A percentile compares a stretch with the other conserved stretches of the same genome.
These are phyloP conservation scores for Aspergillus spinulosporus DNA, from an alignment of 2,329 filamentous ascomycete species.

Conservation along the genomic window DNA sequence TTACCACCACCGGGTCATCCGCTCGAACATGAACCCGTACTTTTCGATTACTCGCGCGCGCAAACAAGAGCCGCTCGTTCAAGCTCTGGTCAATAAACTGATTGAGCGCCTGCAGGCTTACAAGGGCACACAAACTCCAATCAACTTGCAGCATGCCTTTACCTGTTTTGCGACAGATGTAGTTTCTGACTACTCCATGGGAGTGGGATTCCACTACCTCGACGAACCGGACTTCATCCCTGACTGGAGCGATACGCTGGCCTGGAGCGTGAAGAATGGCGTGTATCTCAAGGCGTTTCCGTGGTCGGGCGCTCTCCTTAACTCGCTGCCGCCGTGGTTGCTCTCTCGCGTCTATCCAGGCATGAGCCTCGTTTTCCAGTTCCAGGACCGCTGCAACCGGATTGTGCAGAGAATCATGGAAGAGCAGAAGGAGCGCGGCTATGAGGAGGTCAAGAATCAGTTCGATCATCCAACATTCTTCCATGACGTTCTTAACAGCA, in stretches of 20 bases:
- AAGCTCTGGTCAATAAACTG: slow-evolving; percentile 22
- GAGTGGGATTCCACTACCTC: slow-evolving; percentile 25
- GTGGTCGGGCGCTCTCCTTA: slow-evolving; percentile 14
- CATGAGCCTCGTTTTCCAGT: slow-evolving; percentile 19
- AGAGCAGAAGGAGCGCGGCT: slow-evolving; percentile 3
- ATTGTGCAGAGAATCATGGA: slow-evolving; percentile 22
- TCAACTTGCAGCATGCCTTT: slow-evolving; percentile 30
- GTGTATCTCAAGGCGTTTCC: slow-evolving; percentile 19
- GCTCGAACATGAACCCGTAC: slow-evolving; percentile 24
- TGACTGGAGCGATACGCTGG: slow-evolving; percentile 28
- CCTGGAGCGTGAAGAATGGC: slow-evolving; percentile 17
- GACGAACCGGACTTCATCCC: slow-evolving; percentile 28
- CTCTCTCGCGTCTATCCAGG: slow-evolving; percentile 10
- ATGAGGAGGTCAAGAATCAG: slow-evolving; percentile 8
- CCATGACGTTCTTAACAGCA: slow-evolving; percentile 32
- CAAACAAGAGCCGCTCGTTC: slow-evolving; percentile 20
- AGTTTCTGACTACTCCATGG: slow-evolving; percentile 44
- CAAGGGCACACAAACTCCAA: slow-evolving; percentile 5
- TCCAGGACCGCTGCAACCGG: slow-evolving; percentile 18
- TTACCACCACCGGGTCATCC: slow-evolving; percentile 21
- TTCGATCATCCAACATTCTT: slow-evolving; percentile 29
- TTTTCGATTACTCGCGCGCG: slow-evolving; percentile 26
- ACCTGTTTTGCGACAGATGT: slow-evolving; percentile 46
- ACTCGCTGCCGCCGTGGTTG: slow-evolving; percentile 6
- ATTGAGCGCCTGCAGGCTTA: slow-evolving; percentile 21